phyloP scores from a whole-genome alignment of 208 protist genomes.

The Trypanosoma grayi region DNA sequence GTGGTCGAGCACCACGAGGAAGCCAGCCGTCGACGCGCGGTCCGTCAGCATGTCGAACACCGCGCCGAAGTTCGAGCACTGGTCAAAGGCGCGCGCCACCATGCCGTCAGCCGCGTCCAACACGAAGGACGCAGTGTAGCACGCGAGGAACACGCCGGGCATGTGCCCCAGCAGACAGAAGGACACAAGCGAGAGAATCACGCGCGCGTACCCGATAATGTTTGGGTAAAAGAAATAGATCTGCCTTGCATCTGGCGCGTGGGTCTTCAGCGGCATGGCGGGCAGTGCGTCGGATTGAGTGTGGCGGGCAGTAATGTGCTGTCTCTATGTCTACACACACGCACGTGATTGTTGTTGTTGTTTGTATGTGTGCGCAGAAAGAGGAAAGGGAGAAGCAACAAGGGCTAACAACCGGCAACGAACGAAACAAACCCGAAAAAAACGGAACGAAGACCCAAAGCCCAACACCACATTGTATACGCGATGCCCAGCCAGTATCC shows the following conservation, averaged over 20 bases:
- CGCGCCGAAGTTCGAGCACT: constrained; percentile 91
- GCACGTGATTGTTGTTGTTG: too few species aligned
- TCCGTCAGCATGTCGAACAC: constrained; percentile 96
- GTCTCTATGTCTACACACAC: too few species aligned
- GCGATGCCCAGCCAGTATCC: too few species aligned
- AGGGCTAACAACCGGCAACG: too few species aligned
- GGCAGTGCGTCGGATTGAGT: background rate
- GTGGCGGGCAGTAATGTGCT: too few species aligned
- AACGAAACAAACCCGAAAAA: too few species aligned
- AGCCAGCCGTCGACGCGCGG: constrained; percentile 84
- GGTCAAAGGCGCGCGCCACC: constrained; percentile 79
- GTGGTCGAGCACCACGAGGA: constrained; percentile 84
- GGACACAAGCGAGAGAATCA: constrained; percentile 62
- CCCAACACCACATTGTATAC: too few species aligned
- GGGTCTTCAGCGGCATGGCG: too few species aligned
- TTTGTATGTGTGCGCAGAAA: too few species aligned
- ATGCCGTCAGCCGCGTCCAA: constrained; percentile 91
- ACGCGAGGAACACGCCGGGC: constrained; percentile 63
- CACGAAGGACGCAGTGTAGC: constrained; percentile 81
- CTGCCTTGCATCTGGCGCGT: too few species aligned
- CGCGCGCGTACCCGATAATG: constrained; percentile 89
- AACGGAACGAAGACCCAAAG: too few species aligned
- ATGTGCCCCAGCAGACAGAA: constrained; percentile 67
- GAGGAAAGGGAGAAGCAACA: too few species aligned
- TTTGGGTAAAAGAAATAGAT: constrained; percentile 89